A percentile compares a stretch with the other conserved stretches of the same genome.
phyloP scores from a whole-genome alignment of 2,329 filamentous ascomycete species.

The Talaromyces marneffei region DNA sequence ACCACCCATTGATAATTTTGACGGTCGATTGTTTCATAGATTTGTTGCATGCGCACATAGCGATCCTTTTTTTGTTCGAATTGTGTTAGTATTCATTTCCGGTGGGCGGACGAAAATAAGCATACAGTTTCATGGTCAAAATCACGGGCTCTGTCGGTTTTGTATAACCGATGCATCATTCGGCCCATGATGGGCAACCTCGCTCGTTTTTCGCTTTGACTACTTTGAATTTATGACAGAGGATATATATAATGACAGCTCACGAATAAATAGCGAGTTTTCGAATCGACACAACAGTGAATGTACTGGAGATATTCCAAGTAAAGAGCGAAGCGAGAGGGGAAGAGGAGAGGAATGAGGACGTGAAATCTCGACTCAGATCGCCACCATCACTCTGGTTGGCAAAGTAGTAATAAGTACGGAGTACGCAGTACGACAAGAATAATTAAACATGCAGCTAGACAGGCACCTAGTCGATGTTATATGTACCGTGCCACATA shows the following conservation, averaged over 20 bases:
- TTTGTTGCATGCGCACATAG: constrained; percentile 39
- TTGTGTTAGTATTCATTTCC: neutral
- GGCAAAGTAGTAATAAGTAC: neutral
- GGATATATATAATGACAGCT: neutral
- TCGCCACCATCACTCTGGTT: neutral
- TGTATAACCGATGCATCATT: constrained; percentile 34
- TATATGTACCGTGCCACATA: neutral
- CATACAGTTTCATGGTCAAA: constrained; percentile 40
- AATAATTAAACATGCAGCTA: neutral
- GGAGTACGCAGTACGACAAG: too few relatives aligned
- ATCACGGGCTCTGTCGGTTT: constrained; percentile 39
- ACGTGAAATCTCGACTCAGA: neutral
- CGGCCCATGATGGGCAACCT: constrained; percentile 25
- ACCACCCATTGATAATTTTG: constrained; percentile 40
- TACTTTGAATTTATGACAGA: too few relatives aligned
- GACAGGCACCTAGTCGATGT: neutral
- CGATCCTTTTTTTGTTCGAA: constrained; percentile 37
- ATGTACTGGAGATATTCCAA: neutral
- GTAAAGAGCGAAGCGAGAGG: neutral
- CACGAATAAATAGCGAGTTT: neutral
- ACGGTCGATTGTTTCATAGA: constrained; percentile 42
- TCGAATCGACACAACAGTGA: neutral
- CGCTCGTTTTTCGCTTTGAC: neutral
- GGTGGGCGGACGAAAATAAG: neutral
- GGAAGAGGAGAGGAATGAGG: neutral